Percentiles rank a stretch among this genome's conserved stretches.
Conservation (phyloP, 208 protist species). For the Tritrichomonas musculus region DNA sequence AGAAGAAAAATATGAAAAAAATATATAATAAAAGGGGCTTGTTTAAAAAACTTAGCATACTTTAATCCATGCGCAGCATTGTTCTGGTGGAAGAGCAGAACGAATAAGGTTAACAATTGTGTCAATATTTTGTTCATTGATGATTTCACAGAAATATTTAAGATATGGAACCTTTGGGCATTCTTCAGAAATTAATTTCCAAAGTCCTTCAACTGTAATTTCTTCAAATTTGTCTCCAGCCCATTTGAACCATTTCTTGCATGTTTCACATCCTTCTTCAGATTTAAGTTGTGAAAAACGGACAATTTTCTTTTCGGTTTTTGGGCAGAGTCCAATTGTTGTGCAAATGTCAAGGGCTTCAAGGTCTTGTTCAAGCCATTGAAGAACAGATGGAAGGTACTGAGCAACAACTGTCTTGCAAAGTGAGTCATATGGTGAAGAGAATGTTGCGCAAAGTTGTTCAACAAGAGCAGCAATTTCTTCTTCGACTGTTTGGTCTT, state of each 20-base stretch:
- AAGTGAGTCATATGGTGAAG: not conserved
- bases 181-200: no score
- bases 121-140: not conserved
- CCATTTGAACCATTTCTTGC: not conserved
- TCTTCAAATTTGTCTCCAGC: not conserved
- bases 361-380: not conserved
- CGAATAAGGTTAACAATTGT: not conserved
- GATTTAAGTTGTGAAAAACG: no score
- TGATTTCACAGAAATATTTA: not conserved
- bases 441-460: not conserved
- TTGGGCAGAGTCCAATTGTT: not conserved
- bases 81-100: no score
- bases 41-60: no score
- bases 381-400: not conserved
- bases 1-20: no score
- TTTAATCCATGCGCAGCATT: no score
- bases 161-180: no score
- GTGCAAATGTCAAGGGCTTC: not conserved
- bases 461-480: not conserved
- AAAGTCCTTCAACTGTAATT: not conserved
- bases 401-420: not conserved
- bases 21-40: no score
- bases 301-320: not conserved
- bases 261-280: not conserved
- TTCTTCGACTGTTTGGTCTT: not conserved